phyloP scores from a whole-genome alignment of 2,329 filamentous ascomycete species.

The Paramyrothecium roridum region DNA sequence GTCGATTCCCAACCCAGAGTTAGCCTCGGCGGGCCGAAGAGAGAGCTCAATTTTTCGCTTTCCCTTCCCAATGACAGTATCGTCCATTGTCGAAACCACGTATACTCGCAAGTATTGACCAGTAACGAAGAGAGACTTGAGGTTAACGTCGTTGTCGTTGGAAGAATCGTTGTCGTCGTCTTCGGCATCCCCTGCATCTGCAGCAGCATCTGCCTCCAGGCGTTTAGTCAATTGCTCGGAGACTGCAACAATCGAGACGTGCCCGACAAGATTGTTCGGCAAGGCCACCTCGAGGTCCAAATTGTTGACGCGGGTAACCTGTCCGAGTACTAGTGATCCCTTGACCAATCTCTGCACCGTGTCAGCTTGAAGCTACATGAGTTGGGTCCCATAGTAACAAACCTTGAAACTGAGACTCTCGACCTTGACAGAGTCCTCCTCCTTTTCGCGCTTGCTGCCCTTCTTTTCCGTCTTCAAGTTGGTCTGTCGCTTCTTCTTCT shows the following conservation, averaged over 20 bases:
- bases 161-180: conserved; percentile 46
- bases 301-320: conserved; percentile 76
- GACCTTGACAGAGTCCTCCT: conserved; percentile 64
- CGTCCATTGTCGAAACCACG: conserved; percentile 75
- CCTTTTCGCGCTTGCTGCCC: conserved; percentile 36
- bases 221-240: conserved; percentile 75
- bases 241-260: conserved; percentile 87
- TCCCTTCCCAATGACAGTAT: conserved; percentile 56
- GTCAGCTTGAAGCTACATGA: conserved; percentile 16
- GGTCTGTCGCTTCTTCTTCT: conserved; percentile 56
- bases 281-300: conserved; percentile 78
- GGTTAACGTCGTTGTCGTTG: conserved; percentile 61
- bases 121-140: conserved; percentile 71
- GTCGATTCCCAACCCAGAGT: conserved; percentile 68
- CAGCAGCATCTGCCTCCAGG: conserved; percentile 64
- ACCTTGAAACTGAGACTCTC: conserved; percentile 90
- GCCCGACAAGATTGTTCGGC: conserved; percentile 89
- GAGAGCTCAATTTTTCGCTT: conserved; percentile 87
- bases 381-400: conserved; percentile 17
- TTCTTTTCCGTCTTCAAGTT: conserved; percentile 51
- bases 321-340: conserved; percentile 84
- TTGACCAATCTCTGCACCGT: conserved; percentile 68
- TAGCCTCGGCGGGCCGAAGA: conserved; percentile 73
- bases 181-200: conserved; percentile 51
- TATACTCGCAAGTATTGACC: conserved; percentile 88